phyloP scores from a whole-genome alignment of 495 filamentous ascomycete species.

The Chaetomium cochliodes region DNA sequence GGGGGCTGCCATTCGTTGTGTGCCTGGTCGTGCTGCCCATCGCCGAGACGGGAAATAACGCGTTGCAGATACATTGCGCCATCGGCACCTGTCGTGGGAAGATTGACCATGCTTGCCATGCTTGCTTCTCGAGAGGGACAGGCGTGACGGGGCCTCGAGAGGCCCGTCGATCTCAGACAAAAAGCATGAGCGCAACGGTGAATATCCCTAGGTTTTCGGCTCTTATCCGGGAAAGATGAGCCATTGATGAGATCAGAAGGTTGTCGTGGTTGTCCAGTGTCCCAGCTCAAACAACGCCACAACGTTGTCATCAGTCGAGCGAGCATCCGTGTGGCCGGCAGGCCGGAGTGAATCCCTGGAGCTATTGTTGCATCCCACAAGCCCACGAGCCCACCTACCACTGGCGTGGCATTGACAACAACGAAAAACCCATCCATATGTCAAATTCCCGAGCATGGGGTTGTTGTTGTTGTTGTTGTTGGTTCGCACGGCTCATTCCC shows the following conservation, averaged over 20 bases:
- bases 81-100: conserved; percentile 10
- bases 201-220: conserved; percentile 1
- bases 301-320: neutral
- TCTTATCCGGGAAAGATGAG: neutral
- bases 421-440: neutral
- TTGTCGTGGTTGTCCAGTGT: neutral
- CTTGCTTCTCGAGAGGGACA: neutral
- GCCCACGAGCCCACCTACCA: neutral
- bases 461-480: neutral
- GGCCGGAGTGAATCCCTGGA: neutral
- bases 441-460: conserved; percentile 15
- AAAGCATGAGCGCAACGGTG: neutral
- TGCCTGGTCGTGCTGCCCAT: conserved; percentile 1
- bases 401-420: neutral
- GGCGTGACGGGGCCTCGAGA: no score
- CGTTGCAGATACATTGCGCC: conserved; percentile 17
- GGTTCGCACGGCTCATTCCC: conserved; percentile 13
- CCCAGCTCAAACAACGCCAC: neutral
- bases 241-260: neutral
- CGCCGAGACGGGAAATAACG: conserved; percentile 22
- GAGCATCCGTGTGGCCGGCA: neutral
- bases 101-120: neutral
- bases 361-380: neutral
- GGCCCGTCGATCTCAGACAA: neutral
- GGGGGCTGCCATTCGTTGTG: neutral